Evolutionary conservation across 768 basidiomycete species (phyloP).

Genomic region (Collybia mongolica): DNA sequence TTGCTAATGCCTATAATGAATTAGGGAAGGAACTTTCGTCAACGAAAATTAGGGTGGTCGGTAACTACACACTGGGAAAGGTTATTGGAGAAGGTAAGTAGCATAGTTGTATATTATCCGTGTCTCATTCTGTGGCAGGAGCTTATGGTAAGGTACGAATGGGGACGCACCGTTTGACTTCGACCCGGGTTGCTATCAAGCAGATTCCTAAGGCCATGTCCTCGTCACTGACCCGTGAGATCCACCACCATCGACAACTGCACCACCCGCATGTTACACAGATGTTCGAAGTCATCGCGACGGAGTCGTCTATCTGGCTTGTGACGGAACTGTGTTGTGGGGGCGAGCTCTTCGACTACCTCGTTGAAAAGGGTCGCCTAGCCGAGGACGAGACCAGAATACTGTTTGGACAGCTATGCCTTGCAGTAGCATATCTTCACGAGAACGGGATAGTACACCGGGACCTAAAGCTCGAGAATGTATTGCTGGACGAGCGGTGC

Average conservation of each 20-base stretch:
- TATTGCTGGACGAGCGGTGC: slow-evolving; percentile 86
- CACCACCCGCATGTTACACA: slow-evolving; percentile 96
- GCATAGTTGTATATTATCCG: slow-evolving; percentile 4
- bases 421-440: slow-evolving; percentile 93
- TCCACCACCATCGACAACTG: slow-evolving; percentile 96
- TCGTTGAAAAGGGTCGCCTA: slow-evolving; percentile 90
- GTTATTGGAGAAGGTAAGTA: slow-evolving; percentile 90
- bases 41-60: slow-evolving; percentile 85
- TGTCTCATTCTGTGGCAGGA: slow-evolving; percentile 45
- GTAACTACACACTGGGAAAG: slow-evolving; percentile 92
- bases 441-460: slow-evolving; percentile 93
- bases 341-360: slow-evolving; percentile 97
- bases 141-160: slow-evolving; percentile 95
- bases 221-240: slow-evolving; percentile 90
- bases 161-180: slow-evolving; percentile 91
- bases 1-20: slow-evolving; percentile 95
- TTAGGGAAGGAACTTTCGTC: slow-evolving; percentile 95
- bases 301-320: slow-evolving; percentile 94
- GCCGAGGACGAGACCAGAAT: slow-evolving; percentile 80
- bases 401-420: slow-evolving; percentile 94
- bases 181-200: slow-evolving; percentile 93
- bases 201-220: slow-evolving; percentile 96
- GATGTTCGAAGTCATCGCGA: slow-evolving; percentile 97
- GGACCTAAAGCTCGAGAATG: slow-evolving; percentile 96
- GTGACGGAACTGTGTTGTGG: slow-evolving; percentile 96